Base-by-base conservation (phyloP, 1,284 basidiomycete species). In the Cutaneotrichosporon cavernicola region DNA sequence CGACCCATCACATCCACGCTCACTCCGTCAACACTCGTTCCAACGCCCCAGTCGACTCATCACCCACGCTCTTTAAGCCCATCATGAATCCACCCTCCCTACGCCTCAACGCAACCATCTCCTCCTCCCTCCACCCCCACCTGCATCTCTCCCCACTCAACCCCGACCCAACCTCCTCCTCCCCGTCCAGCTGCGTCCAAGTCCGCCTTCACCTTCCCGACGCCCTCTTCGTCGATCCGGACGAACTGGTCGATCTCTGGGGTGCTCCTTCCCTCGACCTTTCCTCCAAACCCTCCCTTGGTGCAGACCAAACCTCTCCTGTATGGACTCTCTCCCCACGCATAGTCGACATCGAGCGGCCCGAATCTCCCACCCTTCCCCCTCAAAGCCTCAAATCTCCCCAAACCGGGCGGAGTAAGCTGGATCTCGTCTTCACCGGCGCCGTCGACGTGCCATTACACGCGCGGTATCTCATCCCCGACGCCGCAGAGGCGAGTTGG, bases 401-500 rank as follows among this genome's bases (percentile, higher is more conserved):
- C 40, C 16, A 22, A 32, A 8, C 40, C 16, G 43, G n/a, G 6
- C 55, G 16, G 21, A 43, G 30, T 55, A 21, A 38, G 7, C 43
- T 34, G 34, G 60, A 60, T 10, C 10, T 60, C 30, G 31, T 2
- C 7, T 26, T 56, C 50, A 31, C 55, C 8, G 31, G 57, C 50
- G 43, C 49, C 18, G 18, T 56, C 18, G 52, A 13, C 4, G 62
- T 78, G 14, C 77, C 76, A 0, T 63, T 78, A n/a, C 77, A 78
- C 61, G 73, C 68, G 38, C 61, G 77, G n/a, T 78, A 78, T 62
- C 65, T 77, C 3, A 40, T 56, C 1, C 75, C 77, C 38, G 21
- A 43, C 0, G 9, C 49, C 13, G 31, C 21, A n/a, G 18, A n/a
- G 10, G 58, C 30, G 2, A 34, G 61, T 2, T 57, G 56, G 40